Base-by-base conservation (phyloP, 139 green algal genomes). In the Tetraselmis striata region DNA sequence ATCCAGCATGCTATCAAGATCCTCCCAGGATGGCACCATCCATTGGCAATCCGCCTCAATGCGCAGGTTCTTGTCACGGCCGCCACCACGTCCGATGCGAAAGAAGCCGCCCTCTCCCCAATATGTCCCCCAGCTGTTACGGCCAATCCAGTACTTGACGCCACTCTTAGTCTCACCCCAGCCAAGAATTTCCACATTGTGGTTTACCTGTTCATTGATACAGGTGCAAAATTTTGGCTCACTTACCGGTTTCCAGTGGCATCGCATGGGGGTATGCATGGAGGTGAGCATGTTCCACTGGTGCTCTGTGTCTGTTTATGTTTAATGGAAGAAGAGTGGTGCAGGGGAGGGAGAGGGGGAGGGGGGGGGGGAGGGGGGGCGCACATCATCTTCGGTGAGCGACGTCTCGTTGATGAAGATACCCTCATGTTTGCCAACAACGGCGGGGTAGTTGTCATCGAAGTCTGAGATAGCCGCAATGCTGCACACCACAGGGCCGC, bases 391-490 rank as follows among this genome's bases (percentile, higher is more conserved):
- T n/a, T n/a, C n/a, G n/a, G n/a, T n/a, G n/a, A n/a, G n/a, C n/a
- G n/a, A n/a, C n/a, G n/a, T n/a, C n/a, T n/a, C n/a, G n/a, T n/a
- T n/a, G n/a, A 76, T 59, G 32, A 85, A 29, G 24, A 32, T 32
- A 23, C 27, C 82, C 29, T 85, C 79, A 76, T 80, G 28, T 74
- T 29, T 32, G 80, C 87, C 89, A 30, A 92, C 83, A 5, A 88
- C 89, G 30, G 86, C 86, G 31, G 31, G 82, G 79, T 92, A 92
- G 0, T 74, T n/a, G n/a, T n/a, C 45, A n/a, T 93, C 86, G 29
- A 92, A 92, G 78, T 88, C 75, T 32, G 87, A 31, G 2, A 84
- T 90, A 59, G 81, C 85, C 78, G 88, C 79, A 75, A 93, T 90
- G 28, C 84, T 87, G 80, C 89, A 93, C 28, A 78, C 32, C 1